A percentile compares a stretch with the other conserved stretches of the same genome.
phyloP scores from a whole-genome alignment of 108 stramenopile genomes.

The Epipyxis sp. region DNA sequence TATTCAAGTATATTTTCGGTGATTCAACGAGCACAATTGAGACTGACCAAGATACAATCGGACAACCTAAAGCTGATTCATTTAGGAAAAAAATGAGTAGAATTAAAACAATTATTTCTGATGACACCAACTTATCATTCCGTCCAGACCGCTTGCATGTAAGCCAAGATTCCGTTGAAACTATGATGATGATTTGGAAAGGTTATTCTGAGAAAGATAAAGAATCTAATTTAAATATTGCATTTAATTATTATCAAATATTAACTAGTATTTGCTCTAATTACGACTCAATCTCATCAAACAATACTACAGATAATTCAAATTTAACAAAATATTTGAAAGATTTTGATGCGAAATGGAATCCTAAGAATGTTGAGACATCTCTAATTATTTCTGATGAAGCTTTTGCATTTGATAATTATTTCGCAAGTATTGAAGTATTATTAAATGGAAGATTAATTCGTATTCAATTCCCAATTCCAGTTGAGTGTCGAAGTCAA shows the following conservation, averaged over 20 bases:
- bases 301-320: neutral
- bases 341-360: neutral
- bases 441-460: neutral
- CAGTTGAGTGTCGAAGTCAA: conserved; percentile 7
- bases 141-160: neutral
- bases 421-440: conserved; percentile 14
- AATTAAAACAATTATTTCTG: neutral
- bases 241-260: conserved; percentile 13
- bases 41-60: neutral
- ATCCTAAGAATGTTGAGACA: neutral
- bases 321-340: no score
- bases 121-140: neutral
- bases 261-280: neutral
- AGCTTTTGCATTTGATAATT: neutral
- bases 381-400: neutral
- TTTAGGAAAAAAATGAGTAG: neutral
- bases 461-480: conserved; percentile 12
- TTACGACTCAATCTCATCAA: no score
- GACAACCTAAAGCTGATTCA: neutral
- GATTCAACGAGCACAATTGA: neutral
- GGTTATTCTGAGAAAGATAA: neutral
- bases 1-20: neutral
- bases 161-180: neutral
- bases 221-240: neutral
- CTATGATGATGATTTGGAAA: neutral